Evolutionary conservation across 73 alveolate species (phyloP).

Genomic region (Tetrahymena borealis): DNA sequence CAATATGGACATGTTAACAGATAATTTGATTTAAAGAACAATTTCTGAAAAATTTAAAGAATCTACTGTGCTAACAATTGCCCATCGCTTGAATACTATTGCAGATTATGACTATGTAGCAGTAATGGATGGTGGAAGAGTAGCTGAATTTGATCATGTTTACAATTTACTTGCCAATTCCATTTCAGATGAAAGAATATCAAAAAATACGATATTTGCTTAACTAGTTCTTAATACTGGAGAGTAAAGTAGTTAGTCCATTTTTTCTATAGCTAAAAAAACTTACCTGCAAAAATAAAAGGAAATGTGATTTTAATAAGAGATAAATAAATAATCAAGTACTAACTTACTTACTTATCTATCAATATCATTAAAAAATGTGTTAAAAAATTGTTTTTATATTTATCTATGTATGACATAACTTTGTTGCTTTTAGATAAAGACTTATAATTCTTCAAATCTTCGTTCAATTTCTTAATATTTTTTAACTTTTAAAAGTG

Average conservation of each 20-base stretch:
- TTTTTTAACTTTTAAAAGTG: too few relatives aligned
- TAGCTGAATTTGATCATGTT: slow-evolving; percentile 58
- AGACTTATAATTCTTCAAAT: too few relatives aligned
- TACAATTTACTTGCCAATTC: slow-evolving; percentile 27
- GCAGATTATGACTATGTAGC: slow-evolving; percentile 52
- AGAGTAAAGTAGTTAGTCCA: slow-evolving; percentile 1
- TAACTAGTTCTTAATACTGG: slow-evolving; percentile 31
- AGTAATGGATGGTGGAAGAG: slow-evolving; percentile 54
- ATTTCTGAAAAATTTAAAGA: slow-evolving; percentile 47
- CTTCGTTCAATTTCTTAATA: too few relatives aligned
- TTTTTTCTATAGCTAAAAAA: slow-evolving; percentile 24
- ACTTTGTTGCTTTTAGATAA: too few relatives aligned
- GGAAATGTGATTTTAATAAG: background rate
- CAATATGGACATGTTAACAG: slow-evolving; percentile 65
- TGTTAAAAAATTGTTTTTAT: too few relatives aligned
- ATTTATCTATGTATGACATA: too few relatives aligned
- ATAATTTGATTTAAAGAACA: slow-evolving; percentile 51
- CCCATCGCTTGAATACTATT: slow-evolving; percentile 71
- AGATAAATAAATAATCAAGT: too few relatives aligned
- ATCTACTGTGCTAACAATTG: slow-evolving; percentile 69
- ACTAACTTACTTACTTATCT: too few relatives aligned
- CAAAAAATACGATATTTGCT: slow-evolving; percentile 12
- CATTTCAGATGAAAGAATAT: background rate
- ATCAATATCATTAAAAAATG: too few relatives aligned
- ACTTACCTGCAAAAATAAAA: background rate